Evolutionary conservation across 305 asterid genomes (phyloP).

Genomic region (Nicotiana rustica): DNA sequence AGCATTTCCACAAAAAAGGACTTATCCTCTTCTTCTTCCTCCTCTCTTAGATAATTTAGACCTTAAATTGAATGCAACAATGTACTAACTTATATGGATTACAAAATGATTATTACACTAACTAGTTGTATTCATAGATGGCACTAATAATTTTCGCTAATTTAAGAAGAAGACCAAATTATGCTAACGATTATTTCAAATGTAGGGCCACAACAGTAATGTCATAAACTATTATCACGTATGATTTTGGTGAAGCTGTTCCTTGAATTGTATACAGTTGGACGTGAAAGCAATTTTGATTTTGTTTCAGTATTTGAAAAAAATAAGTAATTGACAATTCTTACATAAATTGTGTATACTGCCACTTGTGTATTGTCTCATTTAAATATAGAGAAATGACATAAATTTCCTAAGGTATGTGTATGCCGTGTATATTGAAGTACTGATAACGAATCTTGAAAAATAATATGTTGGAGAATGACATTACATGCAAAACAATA

Average conservation of each 20-base stretch:
- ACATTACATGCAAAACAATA: conserved; percentile 35
- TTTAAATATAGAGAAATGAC: conserved; percentile 2
- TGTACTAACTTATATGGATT: background rate
- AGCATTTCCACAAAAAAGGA: background rate
- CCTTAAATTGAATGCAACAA: background rate
- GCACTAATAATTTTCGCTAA: background rate
- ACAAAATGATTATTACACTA: background rate
- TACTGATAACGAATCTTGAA: conserved; percentile 15
- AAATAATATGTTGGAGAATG: conserved; percentile 28
- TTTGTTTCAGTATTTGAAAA: background rate
- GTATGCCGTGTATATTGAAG: background rate
- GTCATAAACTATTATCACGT: conserved; percentile 8
- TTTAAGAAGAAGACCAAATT: background rate
- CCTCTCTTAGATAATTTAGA: background rate
- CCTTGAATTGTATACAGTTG: background rate
- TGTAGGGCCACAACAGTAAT: conserved; percentile 11
- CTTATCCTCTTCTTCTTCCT: background rate
- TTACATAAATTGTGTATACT: background rate
- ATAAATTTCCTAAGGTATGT: background rate
- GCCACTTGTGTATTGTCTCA: background rate
- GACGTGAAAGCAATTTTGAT: background rate
- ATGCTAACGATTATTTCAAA: background rate
- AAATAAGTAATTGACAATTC: conserved; percentile 13
- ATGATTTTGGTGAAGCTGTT: background rate
- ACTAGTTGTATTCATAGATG: background rate